Percentiles rank a stretch among this genome's conserved stretches.
phyloP scores from a whole-genome alignment of 176 grass and related monocot species.

The Avena sativa region DNA sequence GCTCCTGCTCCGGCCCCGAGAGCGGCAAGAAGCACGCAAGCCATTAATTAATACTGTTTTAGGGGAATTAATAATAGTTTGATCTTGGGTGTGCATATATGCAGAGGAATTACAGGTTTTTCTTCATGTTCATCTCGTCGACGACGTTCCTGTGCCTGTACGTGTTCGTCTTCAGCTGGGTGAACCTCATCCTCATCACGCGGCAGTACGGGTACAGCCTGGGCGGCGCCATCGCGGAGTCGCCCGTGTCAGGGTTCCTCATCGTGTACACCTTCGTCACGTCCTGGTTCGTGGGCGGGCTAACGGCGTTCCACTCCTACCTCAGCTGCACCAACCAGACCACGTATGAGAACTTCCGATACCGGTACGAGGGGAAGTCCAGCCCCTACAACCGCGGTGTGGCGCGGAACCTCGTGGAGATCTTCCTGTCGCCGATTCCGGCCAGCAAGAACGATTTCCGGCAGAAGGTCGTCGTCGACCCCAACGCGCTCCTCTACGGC shows the following conservation, averaged over 20 bases:
- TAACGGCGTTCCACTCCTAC: constrained; percentile 92
- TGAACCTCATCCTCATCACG: constrained; percentile 57
- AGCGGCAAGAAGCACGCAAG: not conserved
- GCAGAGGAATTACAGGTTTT: constrained; percentile 88
- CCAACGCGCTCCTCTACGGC: constrained; percentile 39
- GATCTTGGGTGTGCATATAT: not conserved
- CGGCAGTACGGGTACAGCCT: constrained; percentile 39
- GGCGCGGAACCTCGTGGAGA: constrained; percentile 63
- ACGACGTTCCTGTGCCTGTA: constrained; percentile 86
- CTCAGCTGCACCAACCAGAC: constrained; percentile 94
- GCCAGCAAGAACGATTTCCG: constrained; percentile 70
- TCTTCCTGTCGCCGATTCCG: constrained; percentile 68
- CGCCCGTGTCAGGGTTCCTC: constrained; percentile 77
- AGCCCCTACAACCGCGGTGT: constrained; percentile 86
- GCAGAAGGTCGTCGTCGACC: constrained; percentile 56
- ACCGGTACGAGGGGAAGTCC: constrained; percentile 79
- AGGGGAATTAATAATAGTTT: too few species aligned
- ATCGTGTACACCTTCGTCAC: constrained; percentile 86
- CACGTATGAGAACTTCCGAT: constrained; percentile 97
- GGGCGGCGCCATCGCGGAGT: constrained; percentile 53
- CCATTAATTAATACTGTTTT: not conserved
- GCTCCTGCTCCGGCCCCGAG: not conserved
- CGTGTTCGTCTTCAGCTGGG: constrained; percentile 82
- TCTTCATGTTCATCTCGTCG: constrained; percentile 84
- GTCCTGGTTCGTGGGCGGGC: constrained; percentile 89